phyloP scores from a whole-genome alignment of 1,139 yeast species.

The Debaryomycetaceae sp. region DNA sequence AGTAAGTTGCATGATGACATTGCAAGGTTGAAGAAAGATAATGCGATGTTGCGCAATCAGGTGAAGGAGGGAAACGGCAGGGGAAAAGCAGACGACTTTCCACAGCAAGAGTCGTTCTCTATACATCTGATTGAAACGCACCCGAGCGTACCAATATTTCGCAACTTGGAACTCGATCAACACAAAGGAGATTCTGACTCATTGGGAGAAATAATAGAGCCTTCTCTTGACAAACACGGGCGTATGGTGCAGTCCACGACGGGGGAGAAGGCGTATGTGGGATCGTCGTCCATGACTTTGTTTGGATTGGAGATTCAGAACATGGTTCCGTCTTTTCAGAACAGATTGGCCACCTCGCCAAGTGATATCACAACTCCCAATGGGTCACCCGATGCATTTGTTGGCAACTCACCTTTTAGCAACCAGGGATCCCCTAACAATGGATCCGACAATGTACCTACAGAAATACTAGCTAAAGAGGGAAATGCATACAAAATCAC shows the following conservation, averaged over 20 bases:
- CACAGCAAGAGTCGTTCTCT: not conserved
- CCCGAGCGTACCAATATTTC: not conserved
- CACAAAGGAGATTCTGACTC: not conserved
- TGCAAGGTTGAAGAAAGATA: conserved; percentile 48
- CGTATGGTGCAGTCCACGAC: conserved; percentile 68
- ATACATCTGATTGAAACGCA: not conserved
- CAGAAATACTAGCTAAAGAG: conserved; percentile 58
- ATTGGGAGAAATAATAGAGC: conserved; percentile 51
- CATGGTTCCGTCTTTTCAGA: conserved; percentile 36
- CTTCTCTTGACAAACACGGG: conserved; percentile 67
- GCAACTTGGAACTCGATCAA: not conserved
- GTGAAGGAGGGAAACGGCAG: conserved; percentile 30
- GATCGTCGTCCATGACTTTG: conserved; percentile 77
- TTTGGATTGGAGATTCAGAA: conserved; percentile 75
- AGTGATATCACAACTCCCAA: conserved; percentile 2
- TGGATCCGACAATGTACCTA: conserved; percentile 12
- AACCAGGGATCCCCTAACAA: not conserved
- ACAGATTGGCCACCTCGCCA: conserved; percentile 8
- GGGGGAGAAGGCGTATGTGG: conserved; percentile 72
- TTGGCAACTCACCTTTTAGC: not conserved
- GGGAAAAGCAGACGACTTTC: conserved; percentile 1
- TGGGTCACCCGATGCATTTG: not conserved
- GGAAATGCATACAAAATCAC: conserved; percentile 73
- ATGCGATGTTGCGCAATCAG: conserved; percentile 51
- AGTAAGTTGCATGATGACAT: conserved; percentile 68